These are phyloP conservation scores for Salix exigua DNA, from an alignment of 345 rosid species.

Conservation along the genomic window DNA sequence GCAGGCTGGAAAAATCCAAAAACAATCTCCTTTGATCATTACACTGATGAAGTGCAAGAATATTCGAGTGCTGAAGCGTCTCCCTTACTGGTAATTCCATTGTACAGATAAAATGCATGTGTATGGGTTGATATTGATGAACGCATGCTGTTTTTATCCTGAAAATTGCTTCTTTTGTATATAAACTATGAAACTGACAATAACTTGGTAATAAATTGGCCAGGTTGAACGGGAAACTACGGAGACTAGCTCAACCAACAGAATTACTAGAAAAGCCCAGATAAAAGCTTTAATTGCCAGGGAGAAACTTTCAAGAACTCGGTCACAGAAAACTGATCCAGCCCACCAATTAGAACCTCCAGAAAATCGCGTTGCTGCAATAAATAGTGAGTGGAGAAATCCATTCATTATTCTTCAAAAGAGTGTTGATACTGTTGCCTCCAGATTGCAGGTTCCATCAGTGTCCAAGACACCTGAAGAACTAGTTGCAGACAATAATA, in stretches of 20 bases:
- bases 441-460: conserved; percentile 14
- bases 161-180: background rate
- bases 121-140: background rate
- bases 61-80: conserved; percentile 34
- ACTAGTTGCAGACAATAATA: background rate
- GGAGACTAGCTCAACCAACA: conserved; percentile 4
- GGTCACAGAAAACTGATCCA: conserved; percentile 20
- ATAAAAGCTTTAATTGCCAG: conserved; percentile 19
- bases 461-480: conserved; percentile 4
- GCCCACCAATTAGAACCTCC: conserved; percentile 26
- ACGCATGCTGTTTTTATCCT: background rate
- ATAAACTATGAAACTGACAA: background rate
- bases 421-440: conserved; percentile 14
- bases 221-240: conserved; percentile 22
- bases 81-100: conserved; percentile 26
- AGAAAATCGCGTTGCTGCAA: conserved; percentile 15
- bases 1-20: conserved; percentile 48
- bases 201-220: background rate
- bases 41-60: conserved; percentile 25
- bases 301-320: conserved; percentile 27
- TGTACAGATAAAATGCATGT: background rate
- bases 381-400: conserved; percentile 27
- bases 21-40: conserved; percentile 41
- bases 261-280: conserved; percentile 7
- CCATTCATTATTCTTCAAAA: conserved; percentile 43